A percentile compares a stretch with the other conserved stretches of the same genome.
Evolutionary conservation across 1,284 basidiomycete genomes (phyloP).

Genomic region (Trichosporon ovoides): DNA sequence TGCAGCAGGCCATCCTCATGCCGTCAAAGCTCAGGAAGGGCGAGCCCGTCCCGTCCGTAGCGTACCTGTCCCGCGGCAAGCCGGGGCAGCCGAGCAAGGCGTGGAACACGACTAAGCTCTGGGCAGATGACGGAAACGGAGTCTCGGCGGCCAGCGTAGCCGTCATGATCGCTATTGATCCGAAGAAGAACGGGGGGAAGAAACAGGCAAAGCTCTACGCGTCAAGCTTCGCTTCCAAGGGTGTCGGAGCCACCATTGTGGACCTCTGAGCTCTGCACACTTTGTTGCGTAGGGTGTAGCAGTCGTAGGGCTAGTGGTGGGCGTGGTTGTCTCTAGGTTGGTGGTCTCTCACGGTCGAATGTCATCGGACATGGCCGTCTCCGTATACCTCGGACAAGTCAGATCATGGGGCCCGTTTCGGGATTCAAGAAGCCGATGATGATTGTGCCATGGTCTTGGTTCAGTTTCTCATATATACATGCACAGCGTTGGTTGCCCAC

Average conservation of each 20-base stretch:
- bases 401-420: no score
- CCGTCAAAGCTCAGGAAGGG: background rate
- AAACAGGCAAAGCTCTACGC: slow-evolving; percentile 30
- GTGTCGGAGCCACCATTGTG: slow-evolving; percentile 20
- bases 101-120: slow-evolving; percentile 15
- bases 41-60: slow-evolving; percentile 9
- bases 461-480: no score
- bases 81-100: slow-evolving; percentile 7
- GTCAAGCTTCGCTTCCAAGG: slow-evolving; percentile 23
- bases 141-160: slow-evolving; percentile 22
- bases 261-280: slow-evolving; percentile 19
- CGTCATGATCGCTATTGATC: slow-evolving; percentile 24
- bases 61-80: slow-evolving; percentile 16
- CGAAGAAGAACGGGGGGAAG: slow-evolving; percentile 18
- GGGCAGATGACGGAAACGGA: slow-evolving; percentile 25
- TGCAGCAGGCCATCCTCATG: slow-evolving; percentile 17
- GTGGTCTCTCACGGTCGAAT: no score
- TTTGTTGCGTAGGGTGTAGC: background rate
- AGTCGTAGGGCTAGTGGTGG: no score
- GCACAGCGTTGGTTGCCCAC: no score
- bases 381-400: no score
- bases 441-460: no score
- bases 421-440: no score
- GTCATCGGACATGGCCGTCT: no score
- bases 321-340: no score